Conservation (phyloP, 768 basidiomycete genomes). For the Pisolithus marmoratus region DNA sequence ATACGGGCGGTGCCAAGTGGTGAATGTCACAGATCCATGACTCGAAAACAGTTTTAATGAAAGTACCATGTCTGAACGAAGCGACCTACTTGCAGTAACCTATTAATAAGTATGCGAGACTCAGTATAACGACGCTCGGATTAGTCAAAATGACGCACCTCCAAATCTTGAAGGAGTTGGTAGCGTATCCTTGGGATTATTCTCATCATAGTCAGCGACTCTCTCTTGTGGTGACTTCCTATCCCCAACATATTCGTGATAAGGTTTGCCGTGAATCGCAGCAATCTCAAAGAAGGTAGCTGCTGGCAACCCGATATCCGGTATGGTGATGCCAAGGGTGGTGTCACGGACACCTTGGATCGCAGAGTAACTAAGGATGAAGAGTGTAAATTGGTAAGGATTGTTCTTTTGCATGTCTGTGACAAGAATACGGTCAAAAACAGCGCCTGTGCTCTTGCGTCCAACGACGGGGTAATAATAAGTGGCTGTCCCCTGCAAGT, state of each 20-base stretch:
- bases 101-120: neutral
- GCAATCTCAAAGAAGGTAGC: constrained; percentile 19
- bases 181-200: constrained; percentile 20
- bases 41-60: constrained; percentile 4
- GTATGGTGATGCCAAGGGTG: neutral
- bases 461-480: constrained; percentile 19
- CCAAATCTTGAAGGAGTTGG: constrained; percentile 23
- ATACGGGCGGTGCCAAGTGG: constrained; percentile 25
- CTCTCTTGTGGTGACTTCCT: constrained; percentile 10
- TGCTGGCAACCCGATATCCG: constrained; percentile 1
- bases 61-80: neutral
- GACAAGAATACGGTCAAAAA: constrained; percentile 19
- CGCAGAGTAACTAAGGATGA: constrained; percentile 16
- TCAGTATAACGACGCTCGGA: neutral
- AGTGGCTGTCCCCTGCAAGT: neutral
- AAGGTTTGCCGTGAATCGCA: constrained; percentile 15
- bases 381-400: constrained; percentile 24
- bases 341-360: constrained; percentile 5
- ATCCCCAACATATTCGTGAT: constrained; percentile 20
- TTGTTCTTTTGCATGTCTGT: constrained; percentile 13
- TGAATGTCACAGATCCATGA: constrained; percentile 16
- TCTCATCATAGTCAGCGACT: constrained; percentile 11
- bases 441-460: constrained; percentile 8
- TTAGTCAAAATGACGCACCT: constrained; percentile 7
- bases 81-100: constrained; percentile 23